phyloP scores from a whole-genome alignment of 192 early-diverging fungal species.

The Lobosporangium transversale region DNA sequence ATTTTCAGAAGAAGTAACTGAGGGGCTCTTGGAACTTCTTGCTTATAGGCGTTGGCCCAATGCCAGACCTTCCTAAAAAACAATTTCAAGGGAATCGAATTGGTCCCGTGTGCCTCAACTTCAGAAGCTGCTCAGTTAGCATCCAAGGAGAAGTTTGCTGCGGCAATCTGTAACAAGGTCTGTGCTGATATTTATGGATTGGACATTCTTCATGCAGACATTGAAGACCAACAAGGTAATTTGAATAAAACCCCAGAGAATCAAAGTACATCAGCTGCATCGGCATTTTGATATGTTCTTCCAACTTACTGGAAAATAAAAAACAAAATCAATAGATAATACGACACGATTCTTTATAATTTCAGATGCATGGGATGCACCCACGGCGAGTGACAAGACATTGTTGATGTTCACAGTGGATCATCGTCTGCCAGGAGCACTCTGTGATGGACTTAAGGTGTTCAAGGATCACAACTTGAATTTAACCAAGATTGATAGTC shows the following conservation, averaged over 20 bases:
- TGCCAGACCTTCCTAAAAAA: conserved; percentile 76
- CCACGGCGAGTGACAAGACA: conserved; percentile 80
- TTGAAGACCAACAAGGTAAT: conserved; percentile 82
- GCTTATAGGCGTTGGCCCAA: conserved; percentile 89
- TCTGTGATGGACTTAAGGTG: conserved; percentile 84
- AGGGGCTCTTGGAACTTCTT: no score
- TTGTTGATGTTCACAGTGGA: conserved; percentile 92
- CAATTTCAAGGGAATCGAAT: conserved; percentile 78
- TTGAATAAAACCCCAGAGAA: no score
- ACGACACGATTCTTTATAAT: conserved; percentile 95
- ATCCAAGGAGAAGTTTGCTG: conserved; percentile 75
- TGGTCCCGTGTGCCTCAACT: conserved; percentile 83
- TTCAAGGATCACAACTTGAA: conserved; percentile 86
- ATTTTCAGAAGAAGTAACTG: no score
- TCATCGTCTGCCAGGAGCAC: conserved; percentile 85
- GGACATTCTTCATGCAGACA: conserved; percentile 77
- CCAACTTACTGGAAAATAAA: not conserved
- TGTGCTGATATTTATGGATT: conserved; percentile 85
- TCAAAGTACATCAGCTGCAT: not conserved
- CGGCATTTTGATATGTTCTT: not conserved
- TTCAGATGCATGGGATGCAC: conserved; percentile 69
- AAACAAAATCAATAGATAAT: conserved; percentile 66
- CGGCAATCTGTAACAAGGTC: conserved; percentile 82
- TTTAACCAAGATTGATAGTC: conserved; percentile 91
- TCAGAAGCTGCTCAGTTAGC: conserved; percentile 90